A percentile compares a stretch with the other conserved stretches of the same genome.
phyloP scores from a whole-genome alignment of 352 stramenopile species.

The Globisporangium rhizosaccharum region DNA sequence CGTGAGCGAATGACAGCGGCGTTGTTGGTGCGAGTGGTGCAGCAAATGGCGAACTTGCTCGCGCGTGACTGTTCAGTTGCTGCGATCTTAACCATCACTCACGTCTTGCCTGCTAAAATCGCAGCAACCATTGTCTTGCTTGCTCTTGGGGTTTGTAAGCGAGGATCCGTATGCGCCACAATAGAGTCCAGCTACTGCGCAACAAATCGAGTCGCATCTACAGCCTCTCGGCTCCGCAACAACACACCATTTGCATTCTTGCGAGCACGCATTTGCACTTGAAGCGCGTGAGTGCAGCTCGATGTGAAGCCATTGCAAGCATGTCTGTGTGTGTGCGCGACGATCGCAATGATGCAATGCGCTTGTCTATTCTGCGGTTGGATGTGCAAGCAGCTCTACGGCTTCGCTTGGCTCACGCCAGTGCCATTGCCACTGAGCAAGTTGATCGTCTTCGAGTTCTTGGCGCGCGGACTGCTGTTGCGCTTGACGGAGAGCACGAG shows the following conservation, averaged over 20 bases:
- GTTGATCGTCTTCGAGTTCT: constrained; percentile 66
- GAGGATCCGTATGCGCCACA: background rate
- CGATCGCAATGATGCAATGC: background rate
- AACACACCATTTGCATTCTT: no score
- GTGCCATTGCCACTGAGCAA: constrained; percentile 19
- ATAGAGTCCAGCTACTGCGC: no score
- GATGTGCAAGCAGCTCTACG: background rate
- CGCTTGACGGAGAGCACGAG: constrained; percentile 57
- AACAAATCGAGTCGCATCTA: no score
- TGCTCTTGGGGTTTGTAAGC: no score
- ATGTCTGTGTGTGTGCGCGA: background rate
- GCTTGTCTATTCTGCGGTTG: constrained; percentile 8
- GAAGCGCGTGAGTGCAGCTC: constrained; percentile 11
- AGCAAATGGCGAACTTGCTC: no score
- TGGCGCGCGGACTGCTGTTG: constrained; percentile 47
- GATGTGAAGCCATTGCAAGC: background rate
- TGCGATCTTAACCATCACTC: no score
- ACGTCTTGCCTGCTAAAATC: no score
- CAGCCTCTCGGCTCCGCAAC: no score
- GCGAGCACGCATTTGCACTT: constrained; percentile 1
- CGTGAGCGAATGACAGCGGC: background rate
- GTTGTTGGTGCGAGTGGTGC: no score
- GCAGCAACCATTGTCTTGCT: no score
- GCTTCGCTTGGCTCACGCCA: no score
- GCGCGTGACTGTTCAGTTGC: no score